These are phyloP conservation scores for Arachis stenosperma DNA, from an alignment of 306 rosid genomes.

Conservation along the genomic window DNA sequence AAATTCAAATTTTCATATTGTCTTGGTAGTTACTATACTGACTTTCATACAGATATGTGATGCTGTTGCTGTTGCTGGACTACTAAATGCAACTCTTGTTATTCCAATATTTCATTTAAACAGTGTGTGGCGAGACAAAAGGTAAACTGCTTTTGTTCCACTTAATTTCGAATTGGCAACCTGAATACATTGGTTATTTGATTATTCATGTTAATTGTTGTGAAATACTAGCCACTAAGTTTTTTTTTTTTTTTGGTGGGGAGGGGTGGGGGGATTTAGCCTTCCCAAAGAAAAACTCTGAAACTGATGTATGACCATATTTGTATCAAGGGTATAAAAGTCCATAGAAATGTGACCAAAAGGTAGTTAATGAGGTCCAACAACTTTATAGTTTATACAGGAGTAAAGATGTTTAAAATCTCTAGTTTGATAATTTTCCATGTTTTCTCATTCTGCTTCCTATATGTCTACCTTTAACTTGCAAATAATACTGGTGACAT, in stretches of 20 bases:
- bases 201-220: constrained; percentile 24
- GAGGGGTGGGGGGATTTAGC: no score
- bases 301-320: no score
- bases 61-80: constrained; percentile 99
- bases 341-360: no score
- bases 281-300: no score
- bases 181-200: constrained; percentile 34
- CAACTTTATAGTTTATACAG: no score
- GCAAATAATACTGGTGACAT: no score
- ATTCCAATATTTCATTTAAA: constrained; percentile 96
- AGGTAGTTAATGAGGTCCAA: no score
- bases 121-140: constrained; percentile 96
- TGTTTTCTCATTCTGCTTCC: no score
- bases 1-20: constrained; percentile 14
- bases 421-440: no score
- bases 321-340: no score
- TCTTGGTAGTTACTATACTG: constrained; percentile 32
- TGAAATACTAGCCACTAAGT: background rate
- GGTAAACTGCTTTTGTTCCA: constrained; percentile 51
- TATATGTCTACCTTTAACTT: no score
- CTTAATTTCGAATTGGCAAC: constrained; percentile 24
- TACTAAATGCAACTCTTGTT: constrained; percentile 86
- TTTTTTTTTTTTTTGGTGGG: no score
- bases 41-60: constrained; percentile 74
- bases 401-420: constrained; percentile 8